Base-by-base conservation (phyloP, 2,329 filamentous ascomycete genomes). In the Aspergillus chevalieri region DNA sequence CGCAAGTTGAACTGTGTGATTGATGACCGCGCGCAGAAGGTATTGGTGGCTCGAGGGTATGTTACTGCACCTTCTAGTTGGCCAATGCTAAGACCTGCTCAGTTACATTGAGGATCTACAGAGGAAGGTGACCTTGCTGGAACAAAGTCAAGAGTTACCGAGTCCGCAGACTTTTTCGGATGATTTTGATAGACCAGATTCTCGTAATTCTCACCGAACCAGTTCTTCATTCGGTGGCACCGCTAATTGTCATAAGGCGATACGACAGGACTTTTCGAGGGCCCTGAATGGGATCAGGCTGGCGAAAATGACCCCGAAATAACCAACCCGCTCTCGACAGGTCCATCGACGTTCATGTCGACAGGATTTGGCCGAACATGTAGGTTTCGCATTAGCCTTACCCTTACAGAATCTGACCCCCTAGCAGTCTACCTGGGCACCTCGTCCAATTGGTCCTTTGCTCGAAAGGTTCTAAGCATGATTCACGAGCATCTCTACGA, bases 361-460 rank as follows among this genome's bases (percentile, higher is more conserved):
- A 68, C 72, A 0, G 61, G 64, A 0, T 68, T 68, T 45, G 74
- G 74, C 7, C 62, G 68, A 52, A 68, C 66, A 44, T 76, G 74
- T 76, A 56, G 56, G 74, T 67, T 19, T 3, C 5, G 2, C 10
- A 14, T 10, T 6, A 12, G 5, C 34, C 17, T 36, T 3, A 7
- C 33, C 15, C 8, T 7, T 15, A 28, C 4, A 47, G 6, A 33
- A 39, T 43, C 56, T 52, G 44, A 50, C 17, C 15, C 43, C 15
- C 43, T 44, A 15, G 6, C 17, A 79, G 76, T 71, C 48, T 80
- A 79, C 50, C 67, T 81, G 7, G 78, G 78, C 1, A 77, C 76
- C 2, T 80, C 78, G 0, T 81, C 78, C 1, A 81, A 78, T 43
- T 81, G 78, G 78, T 76, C 77, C 0, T 81, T 80, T 45, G 72